These are phyloP conservation scores for Scedosporium apiospermum DNA, from an alignment of 2,329 filamentous ascomycete species.

Conservation along the genomic window DNA sequence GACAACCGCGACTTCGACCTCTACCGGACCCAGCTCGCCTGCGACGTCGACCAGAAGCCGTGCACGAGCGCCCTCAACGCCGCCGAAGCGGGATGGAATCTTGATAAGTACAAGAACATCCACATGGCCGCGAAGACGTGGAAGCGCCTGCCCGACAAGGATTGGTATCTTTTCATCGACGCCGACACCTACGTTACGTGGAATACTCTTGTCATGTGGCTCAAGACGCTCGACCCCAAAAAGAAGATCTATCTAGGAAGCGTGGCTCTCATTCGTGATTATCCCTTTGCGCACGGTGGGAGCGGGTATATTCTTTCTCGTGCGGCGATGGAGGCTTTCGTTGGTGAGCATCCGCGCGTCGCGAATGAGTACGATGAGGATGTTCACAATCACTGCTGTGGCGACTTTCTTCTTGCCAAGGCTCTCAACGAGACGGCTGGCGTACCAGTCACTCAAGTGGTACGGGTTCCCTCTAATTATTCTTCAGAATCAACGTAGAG, in stretches of 20 bases:
- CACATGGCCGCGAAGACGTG: slow-evolving; percentile 49
- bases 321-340: slow-evolving; percentile 39
- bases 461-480: slow-evolving; percentile 19
- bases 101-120: slow-evolving; percentile 55
- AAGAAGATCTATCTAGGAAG: slow-evolving; percentile 42
- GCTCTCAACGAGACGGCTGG: slow-evolving; percentile 35
- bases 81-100: slow-evolving; percentile 34
- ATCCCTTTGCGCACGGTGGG: slow-evolving; percentile 45
- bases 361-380: slow-evolving; percentile 35
- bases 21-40: slow-evolving; percentile 34
- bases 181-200: slow-evolving; percentile 49
- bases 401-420: slow-evolving; percentile 39
- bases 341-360: slow-evolving; percentile 29
- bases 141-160: slow-evolving; percentile 35
- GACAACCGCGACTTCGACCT: slow-evolving; percentile 41
- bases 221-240: slow-evolving; percentile 30
- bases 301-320: slow-evolving; percentile 44
- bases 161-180: slow-evolving; percentile 53
- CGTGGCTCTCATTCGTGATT: slow-evolving; percentile 28
- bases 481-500: not conserved
- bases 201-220: slow-evolving; percentile 40
- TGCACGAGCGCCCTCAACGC: slow-evolving; percentile 25
- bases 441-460: slow-evolving; percentile 29
- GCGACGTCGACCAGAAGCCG: slow-evolving; percentile 32
- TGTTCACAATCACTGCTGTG: slow-evolving; percentile 35